Evolutionary conservation across 805 yeast species (phyloP), one percentile per base, ranked within the genome.

Genomic region (Lachancea quebecensis): DNA sequence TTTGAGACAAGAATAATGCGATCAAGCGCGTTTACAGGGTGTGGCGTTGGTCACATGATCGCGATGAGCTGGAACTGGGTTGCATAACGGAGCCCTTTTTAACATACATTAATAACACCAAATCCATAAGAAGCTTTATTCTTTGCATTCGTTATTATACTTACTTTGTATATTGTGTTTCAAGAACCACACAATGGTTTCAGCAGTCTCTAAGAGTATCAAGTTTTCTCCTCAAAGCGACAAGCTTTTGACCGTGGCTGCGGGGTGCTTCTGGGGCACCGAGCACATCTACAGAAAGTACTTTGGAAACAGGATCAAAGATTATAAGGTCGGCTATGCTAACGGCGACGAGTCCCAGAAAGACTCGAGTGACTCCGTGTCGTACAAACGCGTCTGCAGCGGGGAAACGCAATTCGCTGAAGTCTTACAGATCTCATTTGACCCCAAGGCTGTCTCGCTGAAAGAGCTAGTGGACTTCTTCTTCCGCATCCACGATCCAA

Each of bases 401-500:
- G 91, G 90, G 27, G 69, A 71, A n/a, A 88, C 97, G 0, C 74
- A 77, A 45, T 69, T 61, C 58, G 95, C 95, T 4, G 99, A 91
- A 63, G 81, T 85, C 5, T 67, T 91, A 16, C 96, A 91, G 64
- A 71, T 91, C 10, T 72, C 91, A 1, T 93, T 77, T 57, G 90
- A 89, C 56, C 96, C 96, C 18, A 51, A 72, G 2, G 52, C 64
- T n/a, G 72, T 86, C 2, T 49, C 77, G 3, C 72, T 79, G 56
- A 75, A 67, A 45, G 85, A 83, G 27, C 66, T 91, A 38, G 66
- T 87, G 36, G 90, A 82, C 45, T 86, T 90, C 54, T 93, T 91
- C 71, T 90, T 88, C 70, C 73, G 83, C 57, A 87, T 88, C 63
- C 99, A 91, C 64, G 98, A 93, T 65, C 98, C 99, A 39, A 93